Base-by-base conservation (phyloP, 2,329 filamentous ascomycete species). In the Ampelomyces quisqualis region DNA sequence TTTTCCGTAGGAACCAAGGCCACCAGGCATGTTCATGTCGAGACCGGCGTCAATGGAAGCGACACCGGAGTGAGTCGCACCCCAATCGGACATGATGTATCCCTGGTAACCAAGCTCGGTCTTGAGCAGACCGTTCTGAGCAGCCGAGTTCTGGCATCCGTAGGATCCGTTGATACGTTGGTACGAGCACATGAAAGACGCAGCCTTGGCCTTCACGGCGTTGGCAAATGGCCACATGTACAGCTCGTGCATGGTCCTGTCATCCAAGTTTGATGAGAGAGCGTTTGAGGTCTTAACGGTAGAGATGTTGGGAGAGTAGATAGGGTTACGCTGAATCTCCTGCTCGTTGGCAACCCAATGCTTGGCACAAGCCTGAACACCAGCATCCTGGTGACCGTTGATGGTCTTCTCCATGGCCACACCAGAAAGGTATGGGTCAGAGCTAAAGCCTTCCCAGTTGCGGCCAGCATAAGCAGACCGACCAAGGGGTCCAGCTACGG, bases 171-270 rank as follows among this genome's bases (percentile, higher is more conserved):
- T 68, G 33, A 68, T 47, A 7, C 60, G 47, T 31, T 73, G 62
- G 47, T 73, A 73, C 1, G 66, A 67, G 54, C 82, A 85, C 82
- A 86, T 86, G 39, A 85, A 68, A 0, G 75, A 78, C 0, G 73
- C 77, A 2, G 74, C 76, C 4, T 79, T 79, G 4, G 80, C 80
- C 22, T 68, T 72, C 10, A 85, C 67, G 0, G 78, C 77, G 40
- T 85, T 78, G 53, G 80, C 76, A 42, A 85, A 86, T 0, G 82
- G 82, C 76, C 80, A 86, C 3, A 82, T 70, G 45, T 86, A 86
- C 17, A 79, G 70, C 60, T 85, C 82, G 51, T 85, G 81, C 39
- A 85, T 71, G 0, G 81, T 82, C 47, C 78, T 76, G 60, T 86
- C 83, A 45, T 85, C 77, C 4, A 85, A 70, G 51, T 85, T 85